Evolutionary conservation across 2,329 filamentous ascomycete species (phyloP).

Genomic region (Huntiella decipiens): DNA sequence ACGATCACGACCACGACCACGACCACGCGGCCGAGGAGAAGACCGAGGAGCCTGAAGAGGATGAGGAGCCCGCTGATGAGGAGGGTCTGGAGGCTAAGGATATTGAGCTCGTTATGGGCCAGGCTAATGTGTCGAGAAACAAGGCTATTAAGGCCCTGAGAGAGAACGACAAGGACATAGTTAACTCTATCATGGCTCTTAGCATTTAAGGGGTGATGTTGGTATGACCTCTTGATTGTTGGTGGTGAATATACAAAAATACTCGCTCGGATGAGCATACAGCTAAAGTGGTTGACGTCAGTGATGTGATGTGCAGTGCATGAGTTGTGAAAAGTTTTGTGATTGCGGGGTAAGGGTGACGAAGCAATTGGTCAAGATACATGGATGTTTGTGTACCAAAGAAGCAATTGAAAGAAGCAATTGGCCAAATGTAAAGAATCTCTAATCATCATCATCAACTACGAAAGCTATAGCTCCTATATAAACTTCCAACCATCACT

Average conservation of each 20-base stretch:
- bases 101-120: conserved; percentile 97
- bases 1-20: conserved; percentile 53
- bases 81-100: conserved; percentile 94
- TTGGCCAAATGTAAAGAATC: no score
- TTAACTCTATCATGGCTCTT: conserved; percentile 99
- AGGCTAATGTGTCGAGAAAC: conserved; percentile 90
- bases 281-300: no score
- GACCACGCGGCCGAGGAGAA: conserved; percentile 75
- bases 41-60: conserved; percentile 76
- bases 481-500: no score
- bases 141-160: conserved; percentile 97
- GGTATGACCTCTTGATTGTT: not conserved
- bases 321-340: no score
- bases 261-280: conserved; percentile 2
- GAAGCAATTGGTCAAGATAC: no score
- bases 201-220: conserved; percentile 39
- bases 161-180: conserved; percentile 99
- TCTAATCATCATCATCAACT: no score
- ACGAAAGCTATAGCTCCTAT: no score
- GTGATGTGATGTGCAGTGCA: no score
- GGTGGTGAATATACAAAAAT: conserved; percentile 2
- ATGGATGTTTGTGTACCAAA: no score
- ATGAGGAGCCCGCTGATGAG: conserved; percentile 90
- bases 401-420: no score
- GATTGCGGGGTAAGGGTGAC: no score